phyloP scores from a whole-genome alignment of 2,329 filamentous ascomycete species.

The Aspergillus puulaauensis region DNA sequence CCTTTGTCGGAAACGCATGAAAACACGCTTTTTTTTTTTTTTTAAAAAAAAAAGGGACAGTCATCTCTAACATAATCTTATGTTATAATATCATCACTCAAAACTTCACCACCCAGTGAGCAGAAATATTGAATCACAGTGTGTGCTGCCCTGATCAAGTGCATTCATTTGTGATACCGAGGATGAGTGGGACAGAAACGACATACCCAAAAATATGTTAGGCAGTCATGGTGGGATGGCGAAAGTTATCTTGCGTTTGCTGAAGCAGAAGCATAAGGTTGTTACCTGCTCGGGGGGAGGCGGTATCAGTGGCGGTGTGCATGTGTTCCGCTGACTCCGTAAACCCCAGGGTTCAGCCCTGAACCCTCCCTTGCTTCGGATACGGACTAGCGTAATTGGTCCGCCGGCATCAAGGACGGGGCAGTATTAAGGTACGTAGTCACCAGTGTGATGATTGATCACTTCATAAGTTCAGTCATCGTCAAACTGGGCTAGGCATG shows the following conservation, averaged over 20 bases:
- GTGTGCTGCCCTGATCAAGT: slow-evolving; percentile 5
- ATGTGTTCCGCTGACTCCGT: slow-evolving; percentile 19
- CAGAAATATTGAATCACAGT: not conserved
- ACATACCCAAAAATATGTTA: slow-evolving; percentile 23
- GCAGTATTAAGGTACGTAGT: not conserved
- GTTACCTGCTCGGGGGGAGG: slow-evolving; percentile 1
- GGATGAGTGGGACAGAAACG: slow-evolving; percentile 18
- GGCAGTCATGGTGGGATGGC: slow-evolving; percentile 19
- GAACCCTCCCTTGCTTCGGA: slow-evolving; percentile 27
- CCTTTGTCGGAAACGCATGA: slow-evolving; percentile 22
- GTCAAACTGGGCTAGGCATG: no score
- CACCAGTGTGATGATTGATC: not conserved
- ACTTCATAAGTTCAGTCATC: not conserved
- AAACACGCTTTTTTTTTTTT: no score
- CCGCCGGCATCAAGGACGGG: not conserved
- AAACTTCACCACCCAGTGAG: not conserved
- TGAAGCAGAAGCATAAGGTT: not conserved
- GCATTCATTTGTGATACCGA: slow-evolving; percentile 16
- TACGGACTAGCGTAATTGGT: slow-evolving; percentile 20
- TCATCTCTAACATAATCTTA: not conserved
- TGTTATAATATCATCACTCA: slow-evolving; percentile 13
- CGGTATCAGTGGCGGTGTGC: not conserved
- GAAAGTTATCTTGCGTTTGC: slow-evolving; percentile 2
- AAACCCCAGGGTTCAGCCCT: slow-evolving; percentile 30
- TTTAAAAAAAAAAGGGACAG: slow-evolving; percentile 10